A percentile compares a stretch with the other conserved stretches of the same genome.
Evolutionary conservation across 78 protist species (phyloP).

Genomic region (Mastigamoeba balamuthi): DNA sequence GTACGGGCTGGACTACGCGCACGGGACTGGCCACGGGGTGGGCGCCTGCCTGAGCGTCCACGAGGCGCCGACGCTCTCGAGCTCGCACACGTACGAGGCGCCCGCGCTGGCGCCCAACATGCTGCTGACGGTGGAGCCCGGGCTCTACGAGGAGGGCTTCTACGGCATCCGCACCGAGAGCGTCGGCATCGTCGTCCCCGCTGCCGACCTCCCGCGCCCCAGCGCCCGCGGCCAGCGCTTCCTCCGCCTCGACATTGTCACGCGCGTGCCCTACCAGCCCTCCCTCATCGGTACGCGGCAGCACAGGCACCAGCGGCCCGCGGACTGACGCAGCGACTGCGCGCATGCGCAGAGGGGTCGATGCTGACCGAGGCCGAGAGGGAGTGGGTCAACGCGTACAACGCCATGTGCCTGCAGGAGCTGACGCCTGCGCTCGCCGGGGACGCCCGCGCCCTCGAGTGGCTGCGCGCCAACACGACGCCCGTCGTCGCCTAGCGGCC

Average conservation of each 20-base stretch:
- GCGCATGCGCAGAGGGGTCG: too few species aligned
- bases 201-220: neutral
- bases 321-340: too few species aligned
- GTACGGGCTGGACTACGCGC: slow-evolving; percentile 73
- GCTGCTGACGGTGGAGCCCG: slow-evolving; percentile 76
- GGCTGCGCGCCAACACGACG: too few species aligned
- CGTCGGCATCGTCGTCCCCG: slow-evolving; percentile 13
- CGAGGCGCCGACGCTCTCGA: slow-evolving; percentile 48
- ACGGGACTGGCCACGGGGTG: slow-evolving; percentile 97
- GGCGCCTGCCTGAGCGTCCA: slow-evolving; percentile 87
- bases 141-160: slow-evolving; percentile 70
- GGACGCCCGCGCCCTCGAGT: too few species aligned
- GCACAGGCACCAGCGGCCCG: too few species aligned
- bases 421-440: too few species aligned
- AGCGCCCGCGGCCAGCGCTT: slow-evolving; percentile 14
- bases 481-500: too few species aligned
- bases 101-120: slow-evolving; percentile 28
- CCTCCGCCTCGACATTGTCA: slow-evolving; percentile 52
- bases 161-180: slow-evolving; percentile 93
- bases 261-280: slow-evolving; percentile 57
- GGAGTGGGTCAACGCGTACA: too few species aligned
- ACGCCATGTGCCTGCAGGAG: too few species aligned
- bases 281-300: too few species aligned
- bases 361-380: too few species aligned
- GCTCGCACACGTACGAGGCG: neutral